Evolutionary conservation across 2,329 filamentous ascomycete species (phyloP).

Genomic region (Aspergillus calidoustus): DNA sequence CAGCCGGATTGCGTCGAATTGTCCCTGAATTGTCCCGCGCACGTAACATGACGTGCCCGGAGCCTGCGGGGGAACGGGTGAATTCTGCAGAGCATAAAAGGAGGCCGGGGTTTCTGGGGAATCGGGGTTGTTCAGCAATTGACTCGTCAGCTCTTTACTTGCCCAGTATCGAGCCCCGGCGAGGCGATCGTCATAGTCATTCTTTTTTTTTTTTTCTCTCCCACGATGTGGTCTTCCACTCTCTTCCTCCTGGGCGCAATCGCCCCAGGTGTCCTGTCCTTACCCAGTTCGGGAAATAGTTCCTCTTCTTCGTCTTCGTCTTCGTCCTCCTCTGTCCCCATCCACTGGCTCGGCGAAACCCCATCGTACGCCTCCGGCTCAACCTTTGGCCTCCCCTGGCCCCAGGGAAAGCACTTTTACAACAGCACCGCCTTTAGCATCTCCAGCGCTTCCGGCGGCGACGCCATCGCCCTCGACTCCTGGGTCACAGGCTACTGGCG

Average conservation of each 20-base stretch:
- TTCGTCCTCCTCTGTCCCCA: not conserved
- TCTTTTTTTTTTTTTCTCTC: not conserved
- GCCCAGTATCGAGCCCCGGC: not conserved
- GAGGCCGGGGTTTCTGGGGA: not conserved
- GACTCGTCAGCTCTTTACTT: not conserved
- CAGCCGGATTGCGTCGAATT: not conserved
- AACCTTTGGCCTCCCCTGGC: conserved; percentile 52
- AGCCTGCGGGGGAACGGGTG: not conserved
- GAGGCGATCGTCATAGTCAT: not conserved
- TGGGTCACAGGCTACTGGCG: conserved; percentile 65
- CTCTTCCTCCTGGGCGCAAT: not conserved
- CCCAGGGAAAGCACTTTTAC: conserved; percentile 45
- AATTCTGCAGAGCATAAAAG: not conserved
- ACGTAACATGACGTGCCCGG: not conserved
- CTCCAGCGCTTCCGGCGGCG: conserved; percentile 20
- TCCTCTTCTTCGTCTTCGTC: not conserved
- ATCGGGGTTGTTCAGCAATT: not conserved
- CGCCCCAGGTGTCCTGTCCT: not conserved
- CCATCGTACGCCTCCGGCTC: conserved; percentile 43
- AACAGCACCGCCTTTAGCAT: conserved; percentile 46
- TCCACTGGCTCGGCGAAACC: conserved; percentile 47
- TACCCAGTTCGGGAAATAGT: not conserved
- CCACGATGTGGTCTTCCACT: not conserved
- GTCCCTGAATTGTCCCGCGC: not conserved
- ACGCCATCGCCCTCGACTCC: conserved; percentile 50